Evolutionary conservation across 192 early-diverging fungal genomes (phyloP).

Genomic region (Coemansia sp.): DNA sequence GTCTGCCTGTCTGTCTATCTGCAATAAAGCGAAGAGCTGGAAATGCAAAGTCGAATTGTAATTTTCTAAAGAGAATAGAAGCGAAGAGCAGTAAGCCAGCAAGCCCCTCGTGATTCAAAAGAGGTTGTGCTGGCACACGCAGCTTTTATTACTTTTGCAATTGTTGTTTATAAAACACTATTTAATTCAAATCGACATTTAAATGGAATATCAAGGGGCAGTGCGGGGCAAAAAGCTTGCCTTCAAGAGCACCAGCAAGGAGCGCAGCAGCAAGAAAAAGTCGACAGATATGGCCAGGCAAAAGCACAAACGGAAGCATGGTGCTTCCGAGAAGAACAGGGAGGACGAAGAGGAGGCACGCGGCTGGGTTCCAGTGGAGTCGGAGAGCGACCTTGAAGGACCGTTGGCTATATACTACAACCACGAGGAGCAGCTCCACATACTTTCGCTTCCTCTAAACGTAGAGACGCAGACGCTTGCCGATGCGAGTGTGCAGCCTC

Average conservation of each 20-base stretch:
- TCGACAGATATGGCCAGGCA: conserved; percentile 6
- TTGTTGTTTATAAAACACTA: no score
- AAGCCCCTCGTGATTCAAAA: no score
- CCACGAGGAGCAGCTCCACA: conserved; percentile 8
- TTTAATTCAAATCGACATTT: not conserved
- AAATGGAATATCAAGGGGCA: conserved; percentile 30
- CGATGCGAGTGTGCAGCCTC: not conserved
- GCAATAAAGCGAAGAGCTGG: not conserved
- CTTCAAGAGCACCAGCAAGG: conserved; percentile 31
- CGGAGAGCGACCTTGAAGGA: conserved; percentile 27
- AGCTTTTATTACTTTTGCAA: no score
- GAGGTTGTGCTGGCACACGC: no score
- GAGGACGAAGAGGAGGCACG: not conserved
- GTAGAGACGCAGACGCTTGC: conserved; percentile 5
- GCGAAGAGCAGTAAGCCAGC: no score
- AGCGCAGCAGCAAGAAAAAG: not conserved
- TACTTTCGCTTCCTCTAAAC: conserved; percentile 15
- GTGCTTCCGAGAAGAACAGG: not conserved
- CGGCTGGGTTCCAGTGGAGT: conserved; percentile 29
- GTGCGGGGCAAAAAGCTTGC: conserved; percentile 26
- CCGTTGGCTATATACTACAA: conserved; percentile 26
- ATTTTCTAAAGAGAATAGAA: not conserved
- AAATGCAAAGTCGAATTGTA: not conserved
- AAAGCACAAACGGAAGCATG: conserved; percentile 11
- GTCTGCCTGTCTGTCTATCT: not conserved